Evolutionary conservation across 495 filamentous ascomycete species (phyloP).

Genomic region (Talaromyces adpressus): DNA sequence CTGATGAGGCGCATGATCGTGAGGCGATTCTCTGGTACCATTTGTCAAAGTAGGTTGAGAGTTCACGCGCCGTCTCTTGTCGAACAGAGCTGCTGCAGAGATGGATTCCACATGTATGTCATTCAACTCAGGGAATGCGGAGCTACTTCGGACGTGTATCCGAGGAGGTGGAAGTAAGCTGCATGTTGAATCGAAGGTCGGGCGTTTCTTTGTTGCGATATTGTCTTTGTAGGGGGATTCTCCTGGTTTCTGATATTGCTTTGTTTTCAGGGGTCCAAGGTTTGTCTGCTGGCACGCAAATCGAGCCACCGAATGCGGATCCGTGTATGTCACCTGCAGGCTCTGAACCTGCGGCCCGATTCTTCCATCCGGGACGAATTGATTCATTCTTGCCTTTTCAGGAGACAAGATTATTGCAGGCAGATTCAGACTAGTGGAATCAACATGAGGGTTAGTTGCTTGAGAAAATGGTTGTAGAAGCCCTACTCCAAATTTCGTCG

Average conservation of each 20-base stretch:
- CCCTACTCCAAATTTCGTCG: neutral
- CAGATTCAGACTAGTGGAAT: conserved; percentile 4
- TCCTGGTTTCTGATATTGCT: neutral
- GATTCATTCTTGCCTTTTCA: neutral
- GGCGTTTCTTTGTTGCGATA: neutral
- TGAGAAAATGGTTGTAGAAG: neutral
- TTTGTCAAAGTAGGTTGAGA: neutral
- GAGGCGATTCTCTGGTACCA: neutral
- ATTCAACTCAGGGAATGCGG: neutral
- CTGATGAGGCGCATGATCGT: neutral
- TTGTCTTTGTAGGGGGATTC: neutral
- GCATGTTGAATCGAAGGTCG: neutral
- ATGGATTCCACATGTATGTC: neutral
- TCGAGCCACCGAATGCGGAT: neutral
- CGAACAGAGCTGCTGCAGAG: neutral
- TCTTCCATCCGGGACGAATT: neutral
- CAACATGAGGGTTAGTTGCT: neutral
- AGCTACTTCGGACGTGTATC: conserved; percentile 7
- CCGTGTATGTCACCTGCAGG: neutral
- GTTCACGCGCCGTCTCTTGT: neutral
- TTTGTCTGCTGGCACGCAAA: neutral
- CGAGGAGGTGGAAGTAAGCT: neutral
- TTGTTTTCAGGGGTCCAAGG: neutral
- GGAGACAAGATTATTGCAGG: neutral
- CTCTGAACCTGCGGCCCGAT: neutral